Evolutionary conservation across 2,329 filamentous ascomycete genomes (phyloP), one percentile per base, ranked within the genome.

Genomic region (Alternaria sp.): DNA sequence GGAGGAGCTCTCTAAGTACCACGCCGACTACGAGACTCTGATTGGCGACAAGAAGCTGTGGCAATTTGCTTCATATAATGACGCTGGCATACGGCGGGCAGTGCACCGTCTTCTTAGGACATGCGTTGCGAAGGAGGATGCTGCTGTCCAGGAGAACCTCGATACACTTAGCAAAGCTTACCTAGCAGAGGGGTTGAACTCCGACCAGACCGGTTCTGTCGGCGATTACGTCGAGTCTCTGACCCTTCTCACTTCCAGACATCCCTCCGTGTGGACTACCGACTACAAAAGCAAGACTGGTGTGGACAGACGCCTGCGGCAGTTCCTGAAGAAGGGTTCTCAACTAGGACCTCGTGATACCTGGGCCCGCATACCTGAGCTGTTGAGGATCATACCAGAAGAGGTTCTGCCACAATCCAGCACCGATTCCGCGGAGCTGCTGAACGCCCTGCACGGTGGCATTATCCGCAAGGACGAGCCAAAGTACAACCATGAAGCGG

Each of bases 271-370:
- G 10, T 99, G 96, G 96, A 90, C 89, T 1, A 84, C 84, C 6
- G 82, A 87, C 58, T 89, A 89, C 76, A 83, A 80, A 26, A 86
- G 84, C 50, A 90, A 89, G 75, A 86, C 85, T 28, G 75, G 85
- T 8, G 86, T 79, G 62, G 85, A 80, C 64, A 87, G 83, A 63
- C 81, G 90, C 21, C 79, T 99, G 5, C 86, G 87, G 54, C 83
- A 88, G 9, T 96, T 96, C 70, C 83, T 98, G 7, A 89, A 92
- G 65, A 92, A 90, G 71, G 95, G 96, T 3, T 97, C 95, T 0
- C 92, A 97, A 73, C 88, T 89, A n/a, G 91, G 91, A 4, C 84
- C 88, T 0, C 81, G 85, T 4, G 86, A 85, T 10, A 97, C 90
- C 75, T 99, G 96, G 96, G 80, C 84, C 25, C 87, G 87, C 15